These are phyloP conservation scores for Primulina tabacum DNA, from an alignment of 257 asterid species.

Conservation along the genomic window DNA sequence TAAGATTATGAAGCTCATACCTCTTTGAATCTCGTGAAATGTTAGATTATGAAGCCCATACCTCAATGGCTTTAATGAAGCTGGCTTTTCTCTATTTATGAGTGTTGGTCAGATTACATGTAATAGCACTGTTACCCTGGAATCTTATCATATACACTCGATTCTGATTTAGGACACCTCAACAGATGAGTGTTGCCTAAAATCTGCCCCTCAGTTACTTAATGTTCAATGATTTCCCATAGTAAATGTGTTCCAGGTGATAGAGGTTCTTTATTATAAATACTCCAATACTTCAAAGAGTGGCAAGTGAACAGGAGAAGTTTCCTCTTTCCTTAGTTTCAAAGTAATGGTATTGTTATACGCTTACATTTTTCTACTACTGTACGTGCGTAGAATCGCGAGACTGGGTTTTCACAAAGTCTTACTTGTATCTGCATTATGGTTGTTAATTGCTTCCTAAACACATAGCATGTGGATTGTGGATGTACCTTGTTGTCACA, in stretches of 20 bases:
- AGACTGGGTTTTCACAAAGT: no score
- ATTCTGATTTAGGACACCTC: background rate
- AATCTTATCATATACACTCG: background rate
- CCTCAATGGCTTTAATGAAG: constrained; percentile 32
- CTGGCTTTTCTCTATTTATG: constrained; percentile 23
- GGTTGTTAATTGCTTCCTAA: no score
- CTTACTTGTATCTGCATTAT: no score
- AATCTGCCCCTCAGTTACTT: background rate
- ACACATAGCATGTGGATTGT: background rate
- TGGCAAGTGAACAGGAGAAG: background rate
- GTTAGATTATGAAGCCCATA: constrained; percentile 28
- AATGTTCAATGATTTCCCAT: background rate
- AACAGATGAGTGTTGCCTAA: background rate
- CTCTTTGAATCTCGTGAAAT: constrained; percentile 29
- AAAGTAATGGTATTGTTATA: background rate
- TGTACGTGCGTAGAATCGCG: no score
- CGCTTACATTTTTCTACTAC: no score
- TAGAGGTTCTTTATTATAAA: background rate
- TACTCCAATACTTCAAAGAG: background rate
- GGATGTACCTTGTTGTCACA: background rate
- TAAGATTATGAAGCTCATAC: constrained; percentile 27
- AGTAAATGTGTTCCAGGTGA: background rate
- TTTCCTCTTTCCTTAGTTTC: background rate
- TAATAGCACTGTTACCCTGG: constrained; percentile 15
- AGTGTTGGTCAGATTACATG: constrained; percentile 10